Conservation (phyloP, 305 asterid species). For the Rubia peregrina region DNA sequence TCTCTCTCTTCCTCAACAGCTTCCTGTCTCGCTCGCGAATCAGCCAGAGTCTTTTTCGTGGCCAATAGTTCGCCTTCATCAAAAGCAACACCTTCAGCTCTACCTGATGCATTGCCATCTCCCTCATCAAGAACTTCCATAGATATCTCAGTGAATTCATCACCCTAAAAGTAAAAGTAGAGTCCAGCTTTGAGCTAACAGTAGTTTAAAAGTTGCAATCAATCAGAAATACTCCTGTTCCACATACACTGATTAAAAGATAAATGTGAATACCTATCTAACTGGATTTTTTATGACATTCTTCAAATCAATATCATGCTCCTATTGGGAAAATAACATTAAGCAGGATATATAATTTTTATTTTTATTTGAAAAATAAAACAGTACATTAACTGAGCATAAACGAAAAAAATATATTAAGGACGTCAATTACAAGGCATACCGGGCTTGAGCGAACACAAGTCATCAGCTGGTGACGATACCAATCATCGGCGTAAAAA, state of each 20-base stretch:
- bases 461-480: conserved; percentile 10
- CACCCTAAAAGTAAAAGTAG: conserved; percentile 26
- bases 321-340: no score
- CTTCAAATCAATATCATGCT: neutral
- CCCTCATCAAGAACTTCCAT: conserved; percentile 26
- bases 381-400: neutral
- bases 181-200: conserved; percentile 8
- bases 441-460: conserved; percentile 14
- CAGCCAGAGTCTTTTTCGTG: conserved; percentile 25
- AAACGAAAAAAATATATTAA: neutral
- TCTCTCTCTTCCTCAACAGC: conserved; percentile 30
- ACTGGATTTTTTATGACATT: neutral
- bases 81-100: conserved; percentile 18
- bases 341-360: neutral
- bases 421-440: neutral
- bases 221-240: neutral
- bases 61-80: conserved; percentile 26
- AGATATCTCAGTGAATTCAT: conserved; percentile 21
- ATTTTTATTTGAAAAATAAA: neutral
- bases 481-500: conserved; percentile 12
- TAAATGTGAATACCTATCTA: neutral
- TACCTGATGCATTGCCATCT: conserved; percentile 19
- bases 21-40: conserved; percentile 26
- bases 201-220: neutral
- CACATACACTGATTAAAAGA: neutral